These are phyloP conservation scores for Saksenaea oblongispora DNA, from an alignment of 371 early-diverging fungal species.

Conservation along the genomic window DNA sequence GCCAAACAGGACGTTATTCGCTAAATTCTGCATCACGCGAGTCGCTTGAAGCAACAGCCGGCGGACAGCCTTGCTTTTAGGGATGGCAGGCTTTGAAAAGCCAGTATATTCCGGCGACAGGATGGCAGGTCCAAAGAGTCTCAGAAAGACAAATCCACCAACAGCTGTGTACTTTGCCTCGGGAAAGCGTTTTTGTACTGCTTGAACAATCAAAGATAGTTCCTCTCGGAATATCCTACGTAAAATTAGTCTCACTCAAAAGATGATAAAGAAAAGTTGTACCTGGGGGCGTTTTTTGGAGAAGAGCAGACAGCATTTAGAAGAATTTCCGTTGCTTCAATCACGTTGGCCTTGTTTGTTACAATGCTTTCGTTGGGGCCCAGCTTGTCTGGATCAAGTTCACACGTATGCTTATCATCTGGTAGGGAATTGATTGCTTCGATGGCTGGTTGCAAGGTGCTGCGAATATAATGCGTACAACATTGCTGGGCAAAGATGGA, in stretches of 20 bases:
- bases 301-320: constrained; percentile 82
- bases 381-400: constrained; percentile 81
- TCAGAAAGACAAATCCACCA: constrained; percentile 89
- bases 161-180: constrained; percentile 82
- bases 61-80: constrained; percentile 64
- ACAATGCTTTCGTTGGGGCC: constrained; percentile 52
- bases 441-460: constrained; percentile 77
- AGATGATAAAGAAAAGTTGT: neutral
- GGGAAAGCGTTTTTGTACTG: constrained; percentile 80
- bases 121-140: constrained; percentile 92
- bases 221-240: constrained; percentile 68
- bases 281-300: constrained; percentile 63
- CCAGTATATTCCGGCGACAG: constrained; percentile 75
- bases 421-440: constrained; percentile 40
- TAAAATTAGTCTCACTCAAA: neutral
- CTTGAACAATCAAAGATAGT: constrained; percentile 68
- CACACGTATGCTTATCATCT: constrained; percentile 52
- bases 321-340: constrained; percentile 67
- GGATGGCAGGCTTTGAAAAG: constrained; percentile 42
- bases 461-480: constrained; percentile 75
- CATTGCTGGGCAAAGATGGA: constrained; percentile 75
- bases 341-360: constrained; percentile 76
- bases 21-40: constrained; percentile 94
- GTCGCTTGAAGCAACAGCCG: constrained; percentile 84
- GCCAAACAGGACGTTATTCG: constrained; percentile 94